These are phyloP conservation scores for Mortierella sp. DNA, from an alignment of 371 early-diverging fungal species.

Conservation along the genomic window DNA sequence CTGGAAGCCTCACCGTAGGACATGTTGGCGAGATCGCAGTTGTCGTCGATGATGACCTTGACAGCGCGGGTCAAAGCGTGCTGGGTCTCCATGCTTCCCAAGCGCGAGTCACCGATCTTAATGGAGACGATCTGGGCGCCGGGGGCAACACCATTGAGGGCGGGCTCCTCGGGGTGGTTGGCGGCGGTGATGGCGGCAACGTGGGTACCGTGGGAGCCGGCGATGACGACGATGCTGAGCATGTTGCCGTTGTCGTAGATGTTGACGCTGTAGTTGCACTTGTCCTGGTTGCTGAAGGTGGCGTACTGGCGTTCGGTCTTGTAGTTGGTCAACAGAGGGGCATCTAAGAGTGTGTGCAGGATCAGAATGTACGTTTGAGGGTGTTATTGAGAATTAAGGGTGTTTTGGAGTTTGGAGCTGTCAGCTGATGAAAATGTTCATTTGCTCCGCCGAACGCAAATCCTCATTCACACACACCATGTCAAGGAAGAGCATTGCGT, in stretches of 20 bases:
- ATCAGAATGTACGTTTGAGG: background rate
- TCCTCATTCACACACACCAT: background rate
- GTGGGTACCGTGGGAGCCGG: slow-evolving; percentile 94
- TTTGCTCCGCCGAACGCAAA: background rate
- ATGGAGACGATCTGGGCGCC: slow-evolving; percentile 94
- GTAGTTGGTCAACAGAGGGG: slow-evolving; percentile 81
- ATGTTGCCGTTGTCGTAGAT: slow-evolving; percentile 89
- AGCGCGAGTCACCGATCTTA: slow-evolving; percentile 93
- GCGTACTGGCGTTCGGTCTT: slow-evolving; percentile 81
- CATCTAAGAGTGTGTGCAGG: slow-evolving; percentile 35
- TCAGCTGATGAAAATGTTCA: background rate
- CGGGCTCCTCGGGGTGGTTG: slow-evolving; percentile 87
- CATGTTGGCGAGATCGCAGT: slow-evolving; percentile 96
- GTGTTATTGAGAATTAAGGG: background rate
- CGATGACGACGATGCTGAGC: slow-evolving; percentile 82
- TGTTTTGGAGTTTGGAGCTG: background rate
- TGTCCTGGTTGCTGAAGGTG: slow-evolving; percentile 82
- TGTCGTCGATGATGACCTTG: slow-evolving; percentile 79
- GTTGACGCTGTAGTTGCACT: slow-evolving; percentile 91
- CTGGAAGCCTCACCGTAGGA: slow-evolving; percentile 91
- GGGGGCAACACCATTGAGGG: slow-evolving; percentile 92
- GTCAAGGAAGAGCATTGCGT: slow-evolving; percentile 2
- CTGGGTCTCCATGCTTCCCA: slow-evolving; percentile 91
- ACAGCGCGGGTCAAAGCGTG: slow-evolving; percentile 89
- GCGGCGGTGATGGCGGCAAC: slow-evolving; percentile 93